phyloP scores from a whole-genome alignment of 805 yeast species.

The Zygotorulaspora sp. region DNA sequence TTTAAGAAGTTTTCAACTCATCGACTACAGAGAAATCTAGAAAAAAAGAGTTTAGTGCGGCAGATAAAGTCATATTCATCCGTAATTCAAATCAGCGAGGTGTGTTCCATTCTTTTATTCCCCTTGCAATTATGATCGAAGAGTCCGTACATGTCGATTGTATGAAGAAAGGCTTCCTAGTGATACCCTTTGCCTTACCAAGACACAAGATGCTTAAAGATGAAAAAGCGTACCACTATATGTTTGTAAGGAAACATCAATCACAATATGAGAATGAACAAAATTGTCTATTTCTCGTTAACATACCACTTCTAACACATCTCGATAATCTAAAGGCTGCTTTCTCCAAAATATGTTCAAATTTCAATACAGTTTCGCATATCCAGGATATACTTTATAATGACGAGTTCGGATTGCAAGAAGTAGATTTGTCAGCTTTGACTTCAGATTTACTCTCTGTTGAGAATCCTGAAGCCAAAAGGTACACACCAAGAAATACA shows the following conservation, averaged over 20 bases:
- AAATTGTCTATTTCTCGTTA: conserved; percentile 65
- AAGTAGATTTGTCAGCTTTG: conserved; percentile 51
- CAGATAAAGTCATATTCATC: too few species aligned
- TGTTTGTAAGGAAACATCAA: conserved; percentile 64
- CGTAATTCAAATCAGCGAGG: too few species aligned
- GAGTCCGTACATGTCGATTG: conserved; percentile 11
- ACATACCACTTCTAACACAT: conserved; percentile 64
- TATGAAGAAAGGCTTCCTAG: conserved; percentile 37
- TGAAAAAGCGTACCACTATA: conserved; percentile 43
- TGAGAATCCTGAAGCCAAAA: conserved; percentile 27
- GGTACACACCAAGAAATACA: conserved; percentile 65
- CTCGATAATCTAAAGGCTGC: conserved; percentile 50
- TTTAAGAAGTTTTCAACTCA: not conserved
- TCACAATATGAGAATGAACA: conserved; percentile 41
- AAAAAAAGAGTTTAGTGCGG: too few species aligned
- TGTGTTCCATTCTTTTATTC: too few species aligned
- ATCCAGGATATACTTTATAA: conserved; percentile 47
- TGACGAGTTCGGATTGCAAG: conserved; percentile 42
- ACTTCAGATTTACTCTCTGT: conserved; percentile 51
- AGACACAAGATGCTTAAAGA: conserved; percentile 12
- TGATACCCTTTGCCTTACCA: conserved; percentile 33
- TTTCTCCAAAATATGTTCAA: conserved; percentile 49
- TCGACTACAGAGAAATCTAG: too few species aligned
- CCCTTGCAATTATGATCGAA: conserved; percentile 5
- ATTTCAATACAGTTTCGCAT: conserved; percentile 50